These are phyloP conservation scores for Cutaneotrichosporon dermatis DNA, from an alignment of 1,284 basidiomycete genomes.

Conservation along the genomic window DNA sequence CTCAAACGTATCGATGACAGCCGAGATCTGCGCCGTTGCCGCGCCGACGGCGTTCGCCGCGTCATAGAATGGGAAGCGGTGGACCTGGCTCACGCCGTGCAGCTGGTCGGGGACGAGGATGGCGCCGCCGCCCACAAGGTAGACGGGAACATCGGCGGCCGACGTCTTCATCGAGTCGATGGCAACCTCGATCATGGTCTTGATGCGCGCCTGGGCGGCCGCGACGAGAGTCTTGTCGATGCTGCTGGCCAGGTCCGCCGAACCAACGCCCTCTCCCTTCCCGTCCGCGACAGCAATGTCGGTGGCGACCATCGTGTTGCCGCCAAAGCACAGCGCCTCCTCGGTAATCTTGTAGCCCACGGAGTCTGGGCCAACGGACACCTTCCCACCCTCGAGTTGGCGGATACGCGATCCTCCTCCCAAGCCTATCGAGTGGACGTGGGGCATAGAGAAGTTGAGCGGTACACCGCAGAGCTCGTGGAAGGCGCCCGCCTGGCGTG, in stretches of 20 bases:
- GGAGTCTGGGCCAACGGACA: conserved; percentile 58
- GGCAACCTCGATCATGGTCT: conserved; percentile 54
- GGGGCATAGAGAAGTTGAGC: conserved; percentile 38
- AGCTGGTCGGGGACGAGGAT: conserved; percentile 49
- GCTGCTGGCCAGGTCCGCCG: conserved; percentile 42
- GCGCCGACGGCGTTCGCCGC: conserved; percentile 60
- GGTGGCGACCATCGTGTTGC: conserved; percentile 55
- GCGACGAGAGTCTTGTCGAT: conserved; percentile 38
- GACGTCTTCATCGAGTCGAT: conserved; percentile 60
- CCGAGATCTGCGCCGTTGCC: conserved; percentile 40
- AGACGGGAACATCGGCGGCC: conserved; percentile 46
- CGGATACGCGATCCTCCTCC: conserved; percentile 37
- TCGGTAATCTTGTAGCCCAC: conserved; percentile 56
- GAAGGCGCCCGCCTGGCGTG: conserved; percentile 32
- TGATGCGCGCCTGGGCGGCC: conserved; percentile 49
- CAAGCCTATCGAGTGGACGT: conserved; percentile 34
- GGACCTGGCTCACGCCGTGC: conserved; percentile 53
- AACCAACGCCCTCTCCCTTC: conserved; percentile 46
- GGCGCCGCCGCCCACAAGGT: conserved; percentile 39
- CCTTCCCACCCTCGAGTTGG: conserved; percentile 28
- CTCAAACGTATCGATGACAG: conserved; percentile 39
- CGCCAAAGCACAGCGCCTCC: conserved; percentile 55
- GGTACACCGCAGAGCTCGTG: conserved; percentile 34
- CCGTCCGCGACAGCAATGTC: conserved; percentile 54
- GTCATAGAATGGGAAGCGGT: conserved; percentile 54